These are phyloP conservation scores for Candida ficus DNA, from an alignment of 805 yeast species.

Conservation along the genomic window DNA sequence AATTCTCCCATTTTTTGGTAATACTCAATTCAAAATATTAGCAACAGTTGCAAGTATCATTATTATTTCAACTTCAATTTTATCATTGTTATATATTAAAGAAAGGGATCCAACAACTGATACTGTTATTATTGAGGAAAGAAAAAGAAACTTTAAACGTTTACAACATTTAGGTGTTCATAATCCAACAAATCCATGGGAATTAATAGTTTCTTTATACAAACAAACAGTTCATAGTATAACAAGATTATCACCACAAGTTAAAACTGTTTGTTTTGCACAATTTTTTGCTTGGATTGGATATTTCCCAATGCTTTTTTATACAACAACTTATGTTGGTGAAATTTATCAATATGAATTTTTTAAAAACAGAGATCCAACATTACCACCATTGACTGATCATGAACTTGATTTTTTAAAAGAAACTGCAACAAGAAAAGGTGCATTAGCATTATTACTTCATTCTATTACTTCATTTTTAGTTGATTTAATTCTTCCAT, in stretches of 20 bases:
- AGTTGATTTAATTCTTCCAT: slow-evolving; percentile 41
- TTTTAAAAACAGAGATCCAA: slow-evolving; percentile 30
- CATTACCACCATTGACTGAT: slow-evolving; percentile 31
- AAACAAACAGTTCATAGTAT: slow-evolving; percentile 34
- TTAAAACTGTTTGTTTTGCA: slow-evolving; percentile 45
- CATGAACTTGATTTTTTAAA: slow-evolving; percentile 31
- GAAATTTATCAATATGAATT: slow-evolving; percentile 44
- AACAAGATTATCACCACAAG: slow-evolving; percentile 42
- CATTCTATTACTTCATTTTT: slow-evolving; percentile 44
- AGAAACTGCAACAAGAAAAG: slow-evolving; percentile 46
- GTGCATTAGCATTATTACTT: slow-evolving; percentile 44
- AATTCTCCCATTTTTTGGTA: slow-evolving; percentile 35
- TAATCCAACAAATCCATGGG: slow-evolving; percentile 18
- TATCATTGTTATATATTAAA: slow-evolving; percentile 27
- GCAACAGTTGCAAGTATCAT: slow-evolving; percentile 36
- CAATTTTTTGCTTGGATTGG: slow-evolving; percentile 68
- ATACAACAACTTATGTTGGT: slow-evolving; percentile 62
- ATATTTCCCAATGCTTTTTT: slow-evolving; percentile 60
- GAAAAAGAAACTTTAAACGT: slow-evolving; percentile 29
- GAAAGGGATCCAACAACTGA: slow-evolving; percentile 48
- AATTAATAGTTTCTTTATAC: slow-evolving; percentile 19
- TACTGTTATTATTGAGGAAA: slow-evolving; percentile 32
- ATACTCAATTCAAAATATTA: slow-evolving; percentile 47
- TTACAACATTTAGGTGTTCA: slow-evolving; percentile 34
- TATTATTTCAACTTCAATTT: slow-evolving; percentile 35